Conservation (phyloP, 139 green algal species). For the Trebouxia sp. region DNA sequence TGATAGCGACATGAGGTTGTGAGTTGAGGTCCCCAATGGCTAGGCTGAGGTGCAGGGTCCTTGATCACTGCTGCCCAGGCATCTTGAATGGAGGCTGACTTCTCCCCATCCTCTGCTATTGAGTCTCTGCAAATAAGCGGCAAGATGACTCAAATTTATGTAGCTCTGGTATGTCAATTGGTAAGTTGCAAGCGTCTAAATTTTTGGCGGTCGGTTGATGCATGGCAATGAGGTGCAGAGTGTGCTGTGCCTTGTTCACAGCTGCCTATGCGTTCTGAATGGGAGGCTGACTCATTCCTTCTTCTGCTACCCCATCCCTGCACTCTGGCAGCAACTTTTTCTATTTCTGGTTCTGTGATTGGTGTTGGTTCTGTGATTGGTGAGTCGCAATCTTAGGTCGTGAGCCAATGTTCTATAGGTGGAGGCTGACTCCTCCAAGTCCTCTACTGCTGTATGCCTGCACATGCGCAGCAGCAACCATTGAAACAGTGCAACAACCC, state of each 20-base stretch:
- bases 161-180: too few relatives aligned
- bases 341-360: too few relatives aligned
- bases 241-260: conserved; percentile 31
- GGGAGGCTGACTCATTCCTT: background rate
- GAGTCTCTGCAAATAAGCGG: background rate
- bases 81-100: background rate
- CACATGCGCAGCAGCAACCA: background rate
- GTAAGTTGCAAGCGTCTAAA: too few relatives aligned
- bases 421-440: background rate
- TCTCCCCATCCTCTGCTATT: background rate
- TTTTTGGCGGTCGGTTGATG: too few relatives aligned
- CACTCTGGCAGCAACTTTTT: background rate
- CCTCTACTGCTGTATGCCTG: background rate
- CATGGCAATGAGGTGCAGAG: background rate
- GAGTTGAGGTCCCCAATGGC: too few relatives aligned
- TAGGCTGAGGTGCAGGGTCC: conserved; percentile 3
- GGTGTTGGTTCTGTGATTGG: too few relatives aligned
- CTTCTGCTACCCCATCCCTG: background rate
- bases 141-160: too few relatives aligned
- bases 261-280: conserved; percentile 27
- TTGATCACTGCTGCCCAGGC: conserved; percentile 34
- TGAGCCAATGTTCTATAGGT: too few relatives aligned
- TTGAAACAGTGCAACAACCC: too few relatives aligned
- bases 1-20: too few relatives aligned
- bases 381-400: too few relatives aligned